Base-by-base conservation (phyloP, 2,329 filamentous ascomycete genomes). In the Emydomyces testavorans region DNA sequence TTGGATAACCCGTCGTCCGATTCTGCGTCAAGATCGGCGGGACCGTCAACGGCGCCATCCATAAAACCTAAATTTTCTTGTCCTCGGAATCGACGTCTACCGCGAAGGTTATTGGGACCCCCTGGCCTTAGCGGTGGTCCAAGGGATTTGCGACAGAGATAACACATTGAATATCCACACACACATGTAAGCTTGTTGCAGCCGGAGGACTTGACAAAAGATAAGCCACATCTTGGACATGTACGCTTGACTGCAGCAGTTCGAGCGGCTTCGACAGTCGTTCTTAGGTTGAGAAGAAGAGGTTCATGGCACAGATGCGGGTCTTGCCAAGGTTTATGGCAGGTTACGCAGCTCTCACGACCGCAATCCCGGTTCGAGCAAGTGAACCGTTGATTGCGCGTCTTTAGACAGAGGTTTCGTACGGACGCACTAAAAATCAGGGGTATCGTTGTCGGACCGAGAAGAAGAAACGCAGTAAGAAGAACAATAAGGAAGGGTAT, bases 91-190 rank as follows among this genome's bases (percentile, higher is more conserved):
- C 24, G 36, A 26, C 23, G 40, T 10, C 20, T 10, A 6, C 24
- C 20, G 2, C 20, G 31, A 16, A 43, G 18, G 15, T 8, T 36
- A 23, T 38, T 39, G 18, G 20, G 36, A 28, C 34, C 40, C n/a
- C 32, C 21, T 32, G 8, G 18, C 35, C 52, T 56, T 6, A 59
- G 23, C 1, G 56, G 59, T 35, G 62, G 54, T 1, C 62, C 62
- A 1, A 71, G 58, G 16, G 86, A 81, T 56, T 82, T 82, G 34
- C 92, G 85, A 65, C 92, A 98, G 39, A 96, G 79, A 61, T 98
- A 98, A 64, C 92, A 98, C 90, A 96, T 96, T 57, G 85, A 83
- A 68, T 96, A 96, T 6, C 92, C 92, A 66, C 92, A 98, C 13
- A 88, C 81, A 62, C 92, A 96, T 4, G 87, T 90, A 34, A 98